Evolutionary conservation across 768 basidiomycete genomes (phyloP), one percentile per base, ranked within the genome.

Genomic region (Termitomyces sp.): DNA sequence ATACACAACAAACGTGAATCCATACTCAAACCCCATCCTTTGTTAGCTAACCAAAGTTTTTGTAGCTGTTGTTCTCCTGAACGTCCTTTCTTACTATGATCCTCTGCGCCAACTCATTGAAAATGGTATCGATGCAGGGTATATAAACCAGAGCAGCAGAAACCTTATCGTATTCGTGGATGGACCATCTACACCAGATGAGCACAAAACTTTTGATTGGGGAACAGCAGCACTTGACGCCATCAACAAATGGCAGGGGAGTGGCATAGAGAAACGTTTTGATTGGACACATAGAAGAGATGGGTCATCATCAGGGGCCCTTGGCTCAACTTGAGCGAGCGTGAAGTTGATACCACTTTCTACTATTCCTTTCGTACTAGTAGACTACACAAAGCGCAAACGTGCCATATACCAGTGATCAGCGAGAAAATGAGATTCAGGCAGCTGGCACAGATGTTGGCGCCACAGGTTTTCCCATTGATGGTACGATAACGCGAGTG

Each of bases 11-110:
- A 94, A 76, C 92, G 92, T 92, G 70, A 50, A 62, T 65, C 22
- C 3, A 6, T 33, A 33, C n/a, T 28, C 38, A 36, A 33, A 18
- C 40, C 13, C 1, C 24, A 40, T 33, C 28, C 11, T 54, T 44
- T 8, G 8, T 49, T 57, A 20, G n/a, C 48, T 60, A 4, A 33
- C n/a, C 2, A 4, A 32, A 18, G 2, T 6, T 12, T 32, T 61
- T 22, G 24, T 28, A 95, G 88, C 96, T 15, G 89, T 97, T 45
- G 75, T 97, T 46, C 76, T 97, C 28, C 70, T 97, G n/a, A 96
- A 98, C 70, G 90, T 97, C 32, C 82, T 84, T 33, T 82, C 82
- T 0, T 97, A 89, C 78, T 99, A 86, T 75, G 83, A 92, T 28
- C 88, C 94, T 1, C 78, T 99, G n/a, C 85, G 89, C 22, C 75